Percentiles rank a stretch among this genome's conserved stretches.
phyloP scores from a whole-genome alignment of 306 rosid genomes.

The Rubus parviflorus region DNA sequence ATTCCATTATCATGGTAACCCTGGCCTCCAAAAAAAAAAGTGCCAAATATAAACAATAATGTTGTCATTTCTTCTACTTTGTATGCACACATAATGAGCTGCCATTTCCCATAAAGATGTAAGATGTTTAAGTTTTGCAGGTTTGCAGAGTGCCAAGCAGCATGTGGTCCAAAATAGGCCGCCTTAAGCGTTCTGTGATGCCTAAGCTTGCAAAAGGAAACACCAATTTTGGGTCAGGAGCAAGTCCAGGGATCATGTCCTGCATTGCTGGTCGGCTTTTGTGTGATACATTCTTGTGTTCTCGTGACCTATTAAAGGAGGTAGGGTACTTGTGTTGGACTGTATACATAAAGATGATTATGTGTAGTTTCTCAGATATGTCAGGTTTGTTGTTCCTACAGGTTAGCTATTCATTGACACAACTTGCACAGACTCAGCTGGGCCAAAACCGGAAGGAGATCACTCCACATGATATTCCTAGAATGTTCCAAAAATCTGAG shows the following conservation, averaged over 20 bases:
- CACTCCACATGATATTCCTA: conserved; percentile 72
- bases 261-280: conserved; percentile 93
- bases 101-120: conserved; percentile 15
- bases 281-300: conserved; percentile 85
- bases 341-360: conserved; percentile 16
- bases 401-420: conserved; percentile 90
- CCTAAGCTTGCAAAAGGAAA: conserved; percentile 75
- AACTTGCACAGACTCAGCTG: conserved; percentile 88
- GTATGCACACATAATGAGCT: conserved; percentile 16
- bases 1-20: not conserved
- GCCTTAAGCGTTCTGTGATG: conserved; percentile 85
- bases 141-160: conserved; percentile 69
- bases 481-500: conserved; percentile 70
- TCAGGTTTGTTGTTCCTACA: conserved; percentile 41
- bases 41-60: not conserved
- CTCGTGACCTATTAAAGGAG: conserved; percentile 96
- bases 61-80: not conserved
- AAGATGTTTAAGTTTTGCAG: conserved; percentile 40
- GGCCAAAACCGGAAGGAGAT: conserved; percentile 85
- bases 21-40: not conserved
- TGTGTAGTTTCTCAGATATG: not conserved
- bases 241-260: conserved; percentile 84
- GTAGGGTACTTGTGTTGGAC: conserved; percentile 43
- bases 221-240: conserved; percentile 80
- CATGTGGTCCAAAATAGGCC: conserved; percentile 94